Evolutionary conservation across 805 yeast genomes (phyloP).

Genomic region (Wickerhamomyces hampshirensis): DNA sequence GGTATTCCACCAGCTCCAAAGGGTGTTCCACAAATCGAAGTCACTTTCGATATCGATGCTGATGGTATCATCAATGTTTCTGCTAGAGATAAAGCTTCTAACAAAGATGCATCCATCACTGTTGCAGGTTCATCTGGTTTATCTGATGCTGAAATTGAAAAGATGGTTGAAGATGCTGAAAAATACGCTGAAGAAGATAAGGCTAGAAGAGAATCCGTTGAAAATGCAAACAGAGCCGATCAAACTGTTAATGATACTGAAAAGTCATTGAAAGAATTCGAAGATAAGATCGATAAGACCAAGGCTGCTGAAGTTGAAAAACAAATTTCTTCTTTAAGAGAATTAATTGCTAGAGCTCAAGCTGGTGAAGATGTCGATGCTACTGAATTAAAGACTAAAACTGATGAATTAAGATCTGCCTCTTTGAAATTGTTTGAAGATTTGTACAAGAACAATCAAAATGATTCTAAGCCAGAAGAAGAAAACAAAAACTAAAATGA

Average conservation of each 20-base stretch:
- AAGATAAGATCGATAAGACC: conserved; percentile 52
- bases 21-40: conserved; percentile 76
- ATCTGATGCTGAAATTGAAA: conserved; percentile 57
- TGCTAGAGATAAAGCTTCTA: conserved; percentile 76
- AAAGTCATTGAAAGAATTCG: conserved; percentile 74
- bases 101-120: conserved; percentile 67
- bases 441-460: conserved; percentile 25
- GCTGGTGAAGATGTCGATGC: conserved; percentile 54
- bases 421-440: conserved; percentile 74
- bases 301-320: conserved; percentile 46
- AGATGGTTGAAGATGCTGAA: conserved; percentile 58
- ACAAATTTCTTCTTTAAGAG: conserved; percentile 51
- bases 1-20: conserved; percentile 75
- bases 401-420: conserved; percentile 73
- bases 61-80: conserved; percentile 80
- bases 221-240: conserved; percentile 81
- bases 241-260: conserved; percentile 81
- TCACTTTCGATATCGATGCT: conserved; percentile 75
- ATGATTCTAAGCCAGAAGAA: conserved; percentile 25
- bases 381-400: conserved; percentile 68
- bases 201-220: conserved; percentile 55
- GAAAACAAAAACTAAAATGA: conserved; percentile 12
- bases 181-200: conserved; percentile 54
- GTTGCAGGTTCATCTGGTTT: conserved; percentile 60
- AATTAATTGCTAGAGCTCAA: conserved; percentile 67